Base-by-base conservation (phyloP, 2,329 filamentous ascomycete genomes). In the Aspergillus arachidicola region DNA sequence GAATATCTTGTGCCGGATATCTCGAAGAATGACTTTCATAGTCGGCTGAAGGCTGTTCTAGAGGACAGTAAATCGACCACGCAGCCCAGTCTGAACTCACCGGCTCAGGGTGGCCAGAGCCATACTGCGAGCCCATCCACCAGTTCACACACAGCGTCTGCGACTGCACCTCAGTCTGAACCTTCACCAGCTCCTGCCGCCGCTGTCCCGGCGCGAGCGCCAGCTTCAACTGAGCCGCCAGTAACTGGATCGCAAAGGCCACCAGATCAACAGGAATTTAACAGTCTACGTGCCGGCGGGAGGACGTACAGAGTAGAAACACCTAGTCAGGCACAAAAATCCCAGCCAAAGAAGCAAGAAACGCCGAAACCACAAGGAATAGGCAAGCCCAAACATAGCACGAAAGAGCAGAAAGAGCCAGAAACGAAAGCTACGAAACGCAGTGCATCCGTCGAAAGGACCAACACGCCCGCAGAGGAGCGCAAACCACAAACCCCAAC, bases 1-100 rank as follows among this genome's bases (percentile, higher is more conserved):
- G 90, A 94, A 75, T 93, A 94, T 74, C 84, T 96, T 11, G 83
- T 87, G 43, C 81, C 87, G 1, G 90, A 89, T 10, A 84, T 86
- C 10, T 78, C 82, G 16, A 89, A 86, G 72, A 85, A 90, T 19
- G 88, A 92, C 10, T 93, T 95, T 62, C 75, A 88, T 55, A 82
- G 80, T 50, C 82, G 87, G 28, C 66, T 92, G 4, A 74, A 77
- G 16, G 76, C 77, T 60, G 81, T 81, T 51, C 69, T 85, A 61
- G 73, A 73, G 6, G 69, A 73, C 9, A 64, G 63, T 45, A 61
- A 56, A 9, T 45, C 61, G 1, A 16, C 62, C 11, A 48, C 21
- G 26, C 58, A 61, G 38, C 14, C 6, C 6, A 38, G 36, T 23
- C 28, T 56, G 45, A 28, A 26, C 21, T 48, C 21, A 14, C 11